Evolutionary conservation across 2,329 filamentous ascomycete genomes (phyloP).

Genomic region (Celoporthe dispersa): DNA sequence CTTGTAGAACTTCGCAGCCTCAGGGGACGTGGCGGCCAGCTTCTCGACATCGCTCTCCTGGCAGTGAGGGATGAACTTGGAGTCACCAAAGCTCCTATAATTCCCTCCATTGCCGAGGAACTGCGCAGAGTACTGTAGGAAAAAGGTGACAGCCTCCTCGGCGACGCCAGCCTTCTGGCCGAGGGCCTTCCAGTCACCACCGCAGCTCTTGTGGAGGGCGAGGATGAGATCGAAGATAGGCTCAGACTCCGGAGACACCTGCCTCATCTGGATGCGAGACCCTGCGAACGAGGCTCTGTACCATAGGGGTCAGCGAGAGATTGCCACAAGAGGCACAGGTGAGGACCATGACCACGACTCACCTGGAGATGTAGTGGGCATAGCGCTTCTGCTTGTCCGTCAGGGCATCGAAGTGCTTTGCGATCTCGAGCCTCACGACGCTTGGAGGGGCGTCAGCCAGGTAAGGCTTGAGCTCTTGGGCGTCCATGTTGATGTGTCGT

Average conservation of each 20-base stretch:
- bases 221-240: constrained; percentile 82
- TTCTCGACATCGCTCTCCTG: constrained; percentile 66
- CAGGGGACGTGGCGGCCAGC: constrained; percentile 63
- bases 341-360: constrained; percentile 36
- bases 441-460: constrained; percentile 89
- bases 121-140: constrained; percentile 77
- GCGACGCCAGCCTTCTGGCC: constrained; percentile 67
- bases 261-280: constrained; percentile 76
- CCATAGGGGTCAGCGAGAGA: constrained; percentile 13
- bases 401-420: constrained; percentile 86
- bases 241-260: constrained; percentile 82
- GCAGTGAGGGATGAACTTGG: constrained; percentile 80
- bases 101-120: constrained; percentile 83
- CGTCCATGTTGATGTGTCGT: constrained; percentile 54
- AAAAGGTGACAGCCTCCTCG: constrained; percentile 66
- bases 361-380: constrained; percentile 87
- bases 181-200: constrained; percentile 73
- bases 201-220: constrained; percentile 66
- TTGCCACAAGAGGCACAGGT: constrained; percentile 18
- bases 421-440: constrained; percentile 86
- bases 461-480: constrained; percentile 72
- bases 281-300: constrained; percentile 75
- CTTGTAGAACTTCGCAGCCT: constrained; percentile 67
- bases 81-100: constrained; percentile 86
- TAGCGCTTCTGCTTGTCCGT: constrained; percentile 82